Percentiles rank a stretch among this genome's conserved stretches.
Evolutionary conservation across 495 filamentous ascomycete species (phyloP).

Genomic region (Lasiosphaeris hirsuta): DNA sequence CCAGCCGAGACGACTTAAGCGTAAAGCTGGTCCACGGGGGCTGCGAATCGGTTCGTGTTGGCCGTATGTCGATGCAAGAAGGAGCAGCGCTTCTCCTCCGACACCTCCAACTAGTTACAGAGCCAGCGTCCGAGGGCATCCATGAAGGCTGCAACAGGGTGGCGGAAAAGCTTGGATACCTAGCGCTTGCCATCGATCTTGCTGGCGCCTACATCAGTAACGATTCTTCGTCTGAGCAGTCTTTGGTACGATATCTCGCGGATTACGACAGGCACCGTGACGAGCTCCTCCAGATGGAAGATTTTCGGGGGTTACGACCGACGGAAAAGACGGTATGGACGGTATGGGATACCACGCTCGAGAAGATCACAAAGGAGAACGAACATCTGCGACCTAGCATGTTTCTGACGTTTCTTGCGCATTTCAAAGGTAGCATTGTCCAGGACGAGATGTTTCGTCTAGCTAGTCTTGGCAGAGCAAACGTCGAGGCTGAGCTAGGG

Average conservation of each 20-base stretch:
- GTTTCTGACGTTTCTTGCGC: slow-evolving; percentile 27
- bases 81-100: slow-evolving; percentile 14
- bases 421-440: slow-evolving; percentile 24
- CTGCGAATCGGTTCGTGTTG: slow-evolving; percentile 13
- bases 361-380: slow-evolving; percentile 27
- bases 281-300: neutral
- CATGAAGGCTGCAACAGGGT: slow-evolving; percentile 7
- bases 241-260: slow-evolving; percentile 21
- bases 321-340: slow-evolving; percentile 31
- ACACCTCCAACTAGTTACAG: slow-evolving; percentile 3
- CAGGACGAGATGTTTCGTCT: slow-evolving; percentile 28
- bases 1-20: slow-evolving; percentile 24
- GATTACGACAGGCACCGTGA: slow-evolving; percentile 8
- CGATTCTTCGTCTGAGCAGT: slow-evolving; percentile 14
- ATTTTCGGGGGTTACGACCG: slow-evolving; percentile 18
- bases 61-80: slow-evolving; percentile 13
- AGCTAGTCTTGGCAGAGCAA: slow-evolving; percentile 16
- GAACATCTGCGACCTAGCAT: slow-evolving; percentile 8
- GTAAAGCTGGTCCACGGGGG: slow-evolving; percentile 17
- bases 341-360: slow-evolving; percentile 28
- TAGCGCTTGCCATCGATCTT: slow-evolving; percentile 26
- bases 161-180: neutral
- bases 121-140: slow-evolving; percentile 2
- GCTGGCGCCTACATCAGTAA: slow-evolving; percentile 28
- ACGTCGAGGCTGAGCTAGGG: slow-evolving; percentile 6